These are phyloP conservation scores for Aspergillus japonicus DNA, from an alignment of 2,329 filamentous ascomycete species.

Conservation along the genomic window DNA sequence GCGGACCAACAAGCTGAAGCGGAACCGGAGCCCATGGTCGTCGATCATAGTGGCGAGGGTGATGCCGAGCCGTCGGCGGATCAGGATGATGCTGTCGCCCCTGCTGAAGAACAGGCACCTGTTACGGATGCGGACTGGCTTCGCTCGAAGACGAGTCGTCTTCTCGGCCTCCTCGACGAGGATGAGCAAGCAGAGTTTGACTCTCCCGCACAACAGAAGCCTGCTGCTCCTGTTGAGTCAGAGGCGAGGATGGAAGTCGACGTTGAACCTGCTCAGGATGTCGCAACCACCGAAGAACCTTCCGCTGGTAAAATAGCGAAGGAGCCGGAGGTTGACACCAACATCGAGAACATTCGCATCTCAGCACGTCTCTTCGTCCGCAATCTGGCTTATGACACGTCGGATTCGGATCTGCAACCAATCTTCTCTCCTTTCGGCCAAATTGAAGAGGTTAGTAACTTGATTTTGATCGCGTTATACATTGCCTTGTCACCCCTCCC, in stretches of 20 bases:
- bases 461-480: constrained; percentile 8
- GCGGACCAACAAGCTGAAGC: constrained; percentile 2
- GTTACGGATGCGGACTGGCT: constrained; percentile 85
- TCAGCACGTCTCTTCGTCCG: constrained; percentile 82
- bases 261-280: constrained; percentile 16
- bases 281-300: constrained; percentile 10
- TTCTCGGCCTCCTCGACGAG: constrained; percentile 80
- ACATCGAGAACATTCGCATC: constrained; percentile 63
- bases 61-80: constrained; percentile 16
- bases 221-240: constrained; percentile 15
- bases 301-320: constrained; percentile 11
- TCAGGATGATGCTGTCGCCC: constrained; percentile 23
- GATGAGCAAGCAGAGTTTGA: constrained; percentile 47
- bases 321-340: constrained; percentile 35
- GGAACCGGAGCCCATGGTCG: constrained; percentile 25
- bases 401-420: constrained; percentile 71
- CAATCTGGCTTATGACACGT: constrained; percentile 80
- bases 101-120: constrained; percentile 31
- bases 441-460: constrained; percentile 77
- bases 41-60: constrained; percentile 24
- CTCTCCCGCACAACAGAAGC: constrained; percentile 28
- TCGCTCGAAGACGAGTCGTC: constrained; percentile 79
- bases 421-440: constrained; percentile 70
- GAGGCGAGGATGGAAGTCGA: constrained; percentile 11
- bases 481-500: constrained; percentile 15